phyloP scores from a whole-genome alignment of 306 rosid genomes.

The Cajanus cajan region DNA sequence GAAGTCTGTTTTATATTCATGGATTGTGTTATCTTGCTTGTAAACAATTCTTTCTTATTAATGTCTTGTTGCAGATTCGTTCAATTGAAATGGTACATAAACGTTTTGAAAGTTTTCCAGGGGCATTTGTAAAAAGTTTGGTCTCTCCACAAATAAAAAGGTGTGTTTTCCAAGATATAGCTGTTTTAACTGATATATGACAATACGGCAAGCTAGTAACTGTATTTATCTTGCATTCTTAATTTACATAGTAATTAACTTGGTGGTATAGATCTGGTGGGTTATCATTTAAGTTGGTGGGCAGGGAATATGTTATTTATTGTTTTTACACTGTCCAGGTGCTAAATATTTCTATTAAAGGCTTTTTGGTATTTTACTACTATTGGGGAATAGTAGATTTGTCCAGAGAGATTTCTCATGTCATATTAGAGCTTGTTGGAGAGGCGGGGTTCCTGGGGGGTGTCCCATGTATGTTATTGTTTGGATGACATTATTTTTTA shows the following conservation, averaged over 20 bases:
- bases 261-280: neutral
- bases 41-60: constrained; percentile 16
- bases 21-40: constrained; percentile 9
- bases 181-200: constrained; percentile 10
- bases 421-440: neutral
- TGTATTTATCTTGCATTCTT: neutral
- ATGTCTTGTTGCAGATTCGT: constrained; percentile 71
- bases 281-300: neutral
- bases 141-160: constrained; percentile 64
- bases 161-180: constrained; percentile 36
- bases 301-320: neutral
- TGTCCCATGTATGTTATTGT: neutral
- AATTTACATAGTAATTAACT: neutral
- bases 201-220: neutral
- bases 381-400: neutral
- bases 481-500: neutral
- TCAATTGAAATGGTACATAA: constrained; percentile 96
- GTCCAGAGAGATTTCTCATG: neutral
- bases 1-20: neutral
- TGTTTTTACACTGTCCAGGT: neutral
- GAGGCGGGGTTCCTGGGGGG: no score
- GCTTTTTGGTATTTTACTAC: neutral
- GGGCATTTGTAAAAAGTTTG: constrained; percentile 74
- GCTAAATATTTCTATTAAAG: neutral
- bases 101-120: constrained; percentile 96